phyloP scores from a whole-genome alignment of 345 rosid species.

The Syzygium aromaticum region DNA sequence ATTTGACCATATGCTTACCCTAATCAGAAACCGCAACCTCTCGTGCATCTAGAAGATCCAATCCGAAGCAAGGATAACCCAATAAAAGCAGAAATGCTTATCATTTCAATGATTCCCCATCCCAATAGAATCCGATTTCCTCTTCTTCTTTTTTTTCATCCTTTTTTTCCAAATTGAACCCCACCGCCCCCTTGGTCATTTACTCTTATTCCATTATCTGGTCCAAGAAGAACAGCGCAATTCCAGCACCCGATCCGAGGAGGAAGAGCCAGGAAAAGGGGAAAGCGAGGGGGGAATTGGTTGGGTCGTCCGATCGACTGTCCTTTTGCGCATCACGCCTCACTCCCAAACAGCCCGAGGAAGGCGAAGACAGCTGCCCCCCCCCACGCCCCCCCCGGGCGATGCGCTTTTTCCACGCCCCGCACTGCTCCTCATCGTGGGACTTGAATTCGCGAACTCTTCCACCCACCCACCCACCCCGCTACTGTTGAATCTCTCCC shows the following conservation, averaged over 20 bases:
- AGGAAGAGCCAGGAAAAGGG: background rate
- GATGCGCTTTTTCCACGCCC: background rate
- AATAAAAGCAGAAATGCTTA: background rate
- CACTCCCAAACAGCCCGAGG: background rate
- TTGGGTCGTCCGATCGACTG: background rate
- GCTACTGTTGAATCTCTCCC: background rate
- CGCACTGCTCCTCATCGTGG: background rate
- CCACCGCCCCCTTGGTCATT: background rate
- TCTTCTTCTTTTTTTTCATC: no score
- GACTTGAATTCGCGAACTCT: background rate
- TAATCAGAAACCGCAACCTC: background rate
- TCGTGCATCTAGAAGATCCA: background rate
- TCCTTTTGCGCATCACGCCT: background rate
- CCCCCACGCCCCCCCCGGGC: no score
- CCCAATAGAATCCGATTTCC: background rate
- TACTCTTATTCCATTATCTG: background rate
- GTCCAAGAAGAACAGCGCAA: background rate
- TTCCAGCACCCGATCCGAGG: background rate
- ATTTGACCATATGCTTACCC: background rate
- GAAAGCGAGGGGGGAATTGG: background rate
- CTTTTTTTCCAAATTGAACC: fast-evolving
- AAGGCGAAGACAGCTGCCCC: background rate
- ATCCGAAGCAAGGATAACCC: background rate
- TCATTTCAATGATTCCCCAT: background rate
- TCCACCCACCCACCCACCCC: background rate